Evolutionary conservation across 192 early-diverging fungal species (phyloP), one percentile per base, ranked within the genome.

Genomic region (Powellomyces hirtus): DNA sequence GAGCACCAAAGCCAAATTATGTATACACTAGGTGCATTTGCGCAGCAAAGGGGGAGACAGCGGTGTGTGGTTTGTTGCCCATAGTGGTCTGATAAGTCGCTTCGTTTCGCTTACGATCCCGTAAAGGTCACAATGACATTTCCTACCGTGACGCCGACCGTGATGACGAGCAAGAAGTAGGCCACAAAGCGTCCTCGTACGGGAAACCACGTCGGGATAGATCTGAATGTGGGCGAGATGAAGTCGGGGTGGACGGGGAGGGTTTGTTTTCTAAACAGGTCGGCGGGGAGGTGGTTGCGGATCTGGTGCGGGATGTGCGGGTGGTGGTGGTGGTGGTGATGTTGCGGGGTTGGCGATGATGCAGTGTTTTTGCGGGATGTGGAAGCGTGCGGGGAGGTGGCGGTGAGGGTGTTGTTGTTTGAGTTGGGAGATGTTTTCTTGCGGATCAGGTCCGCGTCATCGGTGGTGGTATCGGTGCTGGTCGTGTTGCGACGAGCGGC

Each of bases 171-270:
- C 58, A 78, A 45, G 1, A 33, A 53, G 18, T 45, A 44, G 14
- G 81, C 81, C 24, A 83, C 66, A 8, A 60, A 27, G 26, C 60
- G 31, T 16, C 69, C 77, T 18, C 66, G 44, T 5, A 83, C 62
- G 2, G 71, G 71, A 8, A 80, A 53, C 78, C 76, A 83, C 36
- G 50, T 51, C 37, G 81, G 81, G 13, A 83, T 72, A 22, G 75
- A 64, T 27, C 68, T 29, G 62, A 83, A 83, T 10, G 78, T 65
- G 6, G 75, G 73, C 5, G 68, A 58, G 11, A 78, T 67, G 72
- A 75, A 83, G 6, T 78, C 40, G 0, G 72, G 70, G 69, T 83
- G 61, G 13, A 58, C 66, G 16, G 78, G 78, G 20, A 80, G 58
- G n/a, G 77, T 78, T 34, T 61, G 26, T 38, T 52, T 49, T 10